phyloP scores from a whole-genome alignment of 345 rosid species.

The Arabis alpina region DNA sequence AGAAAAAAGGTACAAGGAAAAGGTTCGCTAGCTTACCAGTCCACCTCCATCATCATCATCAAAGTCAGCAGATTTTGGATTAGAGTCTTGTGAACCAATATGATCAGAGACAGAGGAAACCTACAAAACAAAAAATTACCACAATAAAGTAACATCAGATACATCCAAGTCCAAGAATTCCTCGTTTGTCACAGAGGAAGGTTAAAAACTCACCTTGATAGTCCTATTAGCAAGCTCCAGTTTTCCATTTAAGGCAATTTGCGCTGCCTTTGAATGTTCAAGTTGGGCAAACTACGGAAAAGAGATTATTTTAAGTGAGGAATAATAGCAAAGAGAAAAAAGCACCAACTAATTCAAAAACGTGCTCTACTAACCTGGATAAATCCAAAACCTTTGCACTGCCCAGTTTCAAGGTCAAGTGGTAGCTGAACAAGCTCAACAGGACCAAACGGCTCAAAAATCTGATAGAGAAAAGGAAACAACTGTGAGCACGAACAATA shows the following conservation, averaged over 20 bases:
- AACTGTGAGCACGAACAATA: not conserved
- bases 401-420: slow-evolving; percentile 87
- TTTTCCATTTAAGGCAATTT: slow-evolving; percentile 82
- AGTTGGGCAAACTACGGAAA: slow-evolving; percentile 77
- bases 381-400: slow-evolving; percentile 97
- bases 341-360: slow-evolving; percentile 28
- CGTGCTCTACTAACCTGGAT: slow-evolving; percentile 67
- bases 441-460: slow-evolving; percentile 93
- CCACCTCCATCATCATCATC: slow-evolving; percentile 99
- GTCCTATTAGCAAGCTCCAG: slow-evolving; percentile 90
- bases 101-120: slow-evolving; percentile 95
- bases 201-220: slow-evolving; percentile 63
- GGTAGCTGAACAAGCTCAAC: slow-evolving; percentile 97
- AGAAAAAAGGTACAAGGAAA: not conserved
- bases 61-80: slow-evolving; percentile 83
- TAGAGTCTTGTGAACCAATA: slow-evolving; percentile 68
- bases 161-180: not conserved
- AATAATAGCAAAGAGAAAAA: not conserved
- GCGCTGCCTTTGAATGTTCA: slow-evolving; percentile 92
- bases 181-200: slow-evolving; percentile 1
- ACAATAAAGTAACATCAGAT: not conserved
- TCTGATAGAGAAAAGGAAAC: slow-evolving; percentile 46
- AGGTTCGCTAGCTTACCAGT: slow-evolving; percentile 58
- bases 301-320: slow-evolving; percentile 11
- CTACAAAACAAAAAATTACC: slow-evolving; percentile 39